Evolutionary conservation across 768 basidiomycete species (phyloP), one percentile per base, ranked within the genome.

Genomic region (Pleurotus djamor): DNA sequence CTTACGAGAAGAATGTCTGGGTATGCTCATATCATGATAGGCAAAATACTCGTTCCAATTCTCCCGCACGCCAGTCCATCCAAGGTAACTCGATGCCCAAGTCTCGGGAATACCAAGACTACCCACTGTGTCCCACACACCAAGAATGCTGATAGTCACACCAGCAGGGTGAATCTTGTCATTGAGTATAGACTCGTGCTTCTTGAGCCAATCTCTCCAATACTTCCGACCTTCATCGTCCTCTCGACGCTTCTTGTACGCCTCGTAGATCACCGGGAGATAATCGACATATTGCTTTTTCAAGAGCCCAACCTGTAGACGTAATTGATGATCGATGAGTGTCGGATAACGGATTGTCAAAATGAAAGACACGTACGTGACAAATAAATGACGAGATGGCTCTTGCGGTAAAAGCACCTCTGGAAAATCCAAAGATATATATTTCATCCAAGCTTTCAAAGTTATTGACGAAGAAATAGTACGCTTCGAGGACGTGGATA

Each of bases 371-470:
- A 56, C 60, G 38, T 16, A 60, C n/a, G 41, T 48, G 38, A 4
- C 32, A 17, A 41, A 61, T 57, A 35, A 61, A 43, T 17, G 36
- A 28, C 16, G 60, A 44, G 48, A 61, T 32, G 16, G 49, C 48
- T 21, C 60, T 41, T 32, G 60, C 60, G 41, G 60, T 61, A 56
- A 58, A 61, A 41, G 60, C 60, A 14, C 60, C 60, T 41, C 38
- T 1, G 38, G 38, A 41, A 41, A 41, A 41, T 41, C 38, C 38
- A 41, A 41, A 41, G 32, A 58, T 58, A 47, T 21, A 58, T 2
- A 58, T 13, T n/a, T 58, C 57, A 28, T 58, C 57, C 14, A 21
- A 33, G 35, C 9, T 17, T 7, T 32, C 33, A 4, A 32, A 58
- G 57, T 58, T 58, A n/a, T 58, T 58, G 17, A 47, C 47, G 21